Conservation (phyloP, 176 grass and related monocot species). For the Paspalum vaginatum region DNA sequence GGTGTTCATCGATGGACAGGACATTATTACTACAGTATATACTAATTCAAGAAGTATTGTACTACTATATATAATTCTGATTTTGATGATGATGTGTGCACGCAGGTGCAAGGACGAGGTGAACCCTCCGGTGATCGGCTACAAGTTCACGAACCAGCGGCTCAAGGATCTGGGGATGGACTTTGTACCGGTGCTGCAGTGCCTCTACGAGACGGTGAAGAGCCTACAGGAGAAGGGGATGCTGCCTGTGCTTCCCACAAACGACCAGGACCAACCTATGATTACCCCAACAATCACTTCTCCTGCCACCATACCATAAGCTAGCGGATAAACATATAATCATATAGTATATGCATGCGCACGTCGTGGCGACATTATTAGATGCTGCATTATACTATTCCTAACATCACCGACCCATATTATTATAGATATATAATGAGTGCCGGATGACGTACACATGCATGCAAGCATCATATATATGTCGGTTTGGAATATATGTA, state of each 20-base stretch:
- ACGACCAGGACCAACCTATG: not conserved
- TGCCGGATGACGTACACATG: constrained; percentile 39
- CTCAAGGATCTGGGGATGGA: constrained; percentile 76
- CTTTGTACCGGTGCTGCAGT: constrained; percentile 52
- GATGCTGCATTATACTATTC: not conserved
- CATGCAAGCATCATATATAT: too few species aligned
- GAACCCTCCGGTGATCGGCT: constrained; percentile 56
- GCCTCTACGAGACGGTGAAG: constrained; percentile 50
- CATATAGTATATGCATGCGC: not conserved
- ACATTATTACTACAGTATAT: too few species aligned
- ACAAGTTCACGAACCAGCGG: constrained; percentile 75
- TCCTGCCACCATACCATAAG: not conserved
- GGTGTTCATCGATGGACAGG: too few species aligned
- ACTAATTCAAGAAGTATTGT: too few species aligned
- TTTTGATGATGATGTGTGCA: too few species aligned
- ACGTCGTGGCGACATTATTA: constrained; percentile 19
- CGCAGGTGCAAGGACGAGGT: constrained; percentile 69
- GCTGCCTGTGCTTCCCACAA: constrained; percentile 35
- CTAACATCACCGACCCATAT: not conserved
- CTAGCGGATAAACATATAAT: not conserved
- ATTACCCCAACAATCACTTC: not conserved
- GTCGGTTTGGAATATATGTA: constrained; percentile 20
- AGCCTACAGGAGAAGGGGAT: constrained; percentile 63
- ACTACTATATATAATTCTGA: too few species aligned
- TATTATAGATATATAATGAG: not conserved